A percentile compares a stretch with the other conserved stretches of the same genome.
These are phyloP conservation scores for Lipomyces mesembrius DNA, from an alignment of 805 yeast species.

Conservation along the genomic window DNA sequence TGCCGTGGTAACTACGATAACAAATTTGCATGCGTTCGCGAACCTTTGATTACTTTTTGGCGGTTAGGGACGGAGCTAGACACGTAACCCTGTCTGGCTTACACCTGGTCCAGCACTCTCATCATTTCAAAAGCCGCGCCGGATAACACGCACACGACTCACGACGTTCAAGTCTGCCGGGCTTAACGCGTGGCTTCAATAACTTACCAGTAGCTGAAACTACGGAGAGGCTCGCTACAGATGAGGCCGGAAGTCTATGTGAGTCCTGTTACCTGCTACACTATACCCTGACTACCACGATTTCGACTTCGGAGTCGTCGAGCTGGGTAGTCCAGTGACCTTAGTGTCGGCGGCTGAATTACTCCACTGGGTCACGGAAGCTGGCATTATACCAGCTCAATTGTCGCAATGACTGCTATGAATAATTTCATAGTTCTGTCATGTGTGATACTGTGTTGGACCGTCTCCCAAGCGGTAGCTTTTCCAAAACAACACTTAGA, in stretches of 20 bases:
- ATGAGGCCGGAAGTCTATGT: background rate
- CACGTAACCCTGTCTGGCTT: background rate
- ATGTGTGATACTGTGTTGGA: constrained; percentile 15
- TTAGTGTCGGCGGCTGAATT: background rate
- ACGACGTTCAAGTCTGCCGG: no score
- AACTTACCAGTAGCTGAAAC: background rate
- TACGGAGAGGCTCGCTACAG: background rate
- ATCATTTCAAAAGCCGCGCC: no score
- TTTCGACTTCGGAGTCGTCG: background rate
- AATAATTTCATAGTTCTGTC: constrained; percentile 12
- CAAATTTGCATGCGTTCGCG: background rate
- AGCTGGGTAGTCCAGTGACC: background rate
- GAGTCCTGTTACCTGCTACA: background rate
- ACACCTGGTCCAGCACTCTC: no score
- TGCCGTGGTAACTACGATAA: background rate
- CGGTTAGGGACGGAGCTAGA: background rate
- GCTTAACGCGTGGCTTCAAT: no score
- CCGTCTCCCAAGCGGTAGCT: constrained; percentile 8
- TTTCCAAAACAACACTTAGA: constrained; percentile 33
- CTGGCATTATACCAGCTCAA: background rate
- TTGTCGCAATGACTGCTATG: background rate
- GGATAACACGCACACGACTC: no score
- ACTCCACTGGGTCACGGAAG: background rate
- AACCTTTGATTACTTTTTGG: background rate
- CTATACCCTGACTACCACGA: background rate